These are phyloP conservation scores for Diddensiella caesifluorescens DNA, from an alignment of 805 yeast species.

Conservation along the genomic window DNA sequence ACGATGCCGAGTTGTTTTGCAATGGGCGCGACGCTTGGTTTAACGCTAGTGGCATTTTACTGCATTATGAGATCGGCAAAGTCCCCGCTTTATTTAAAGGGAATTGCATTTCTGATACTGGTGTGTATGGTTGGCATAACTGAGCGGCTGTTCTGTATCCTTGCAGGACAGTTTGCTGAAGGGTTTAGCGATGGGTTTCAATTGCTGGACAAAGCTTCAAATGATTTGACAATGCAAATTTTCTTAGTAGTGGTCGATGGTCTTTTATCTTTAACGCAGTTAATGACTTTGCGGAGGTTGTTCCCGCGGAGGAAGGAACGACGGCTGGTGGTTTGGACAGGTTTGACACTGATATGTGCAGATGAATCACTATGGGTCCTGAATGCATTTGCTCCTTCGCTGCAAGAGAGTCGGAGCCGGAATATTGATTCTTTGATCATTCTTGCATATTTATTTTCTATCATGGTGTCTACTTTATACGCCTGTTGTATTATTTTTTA, in stretches of 20 bases:
- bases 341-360: constrained; percentile 11
- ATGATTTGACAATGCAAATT: constrained; percentile 2
- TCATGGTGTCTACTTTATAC: constrained; percentile 21
- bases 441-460: constrained; percentile 22
- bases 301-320: constrained; percentile 21
- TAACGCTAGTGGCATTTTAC: not conserved
- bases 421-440: constrained; percentile 21
- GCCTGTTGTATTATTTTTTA: constrained; percentile 19
- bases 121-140: not conserved
- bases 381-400: constrained; percentile 10
- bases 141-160: not conserved
- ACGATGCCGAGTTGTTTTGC: constrained; percentile 14
- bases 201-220: constrained; percentile 9
- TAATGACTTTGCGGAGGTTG: constrained; percentile 16
- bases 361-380: constrained; percentile 14
- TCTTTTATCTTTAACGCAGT: constrained; percentile 15
- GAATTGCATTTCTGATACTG: not conserved
- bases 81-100: not conserved
- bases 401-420: constrained; percentile 13
- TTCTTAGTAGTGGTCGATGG: constrained; percentile 7
- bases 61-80: not conserved
- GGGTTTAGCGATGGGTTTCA: constrained; percentile 18
- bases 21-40: constrained; percentile 6
- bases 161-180: constrained; percentile 5
- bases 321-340: constrained; percentile 15